Percentiles rank a stretch among this genome's conserved stretches.
These are phyloP conservation scores for Mimosa bimucronata DNA, from an alignment of 306 rosid species.

Conservation along the genomic window DNA sequence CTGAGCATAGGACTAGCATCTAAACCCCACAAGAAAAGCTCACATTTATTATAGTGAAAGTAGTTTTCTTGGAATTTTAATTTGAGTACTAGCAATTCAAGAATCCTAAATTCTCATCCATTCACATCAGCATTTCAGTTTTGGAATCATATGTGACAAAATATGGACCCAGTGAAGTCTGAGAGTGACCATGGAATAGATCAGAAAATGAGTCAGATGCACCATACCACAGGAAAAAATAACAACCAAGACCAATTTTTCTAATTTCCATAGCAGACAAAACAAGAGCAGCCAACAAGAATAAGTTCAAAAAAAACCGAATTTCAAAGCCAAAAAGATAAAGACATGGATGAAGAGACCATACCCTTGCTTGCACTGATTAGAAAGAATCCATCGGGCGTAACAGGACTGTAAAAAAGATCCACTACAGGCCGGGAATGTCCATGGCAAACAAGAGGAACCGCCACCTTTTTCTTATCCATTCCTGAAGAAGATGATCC, in stretches of 20 bases:
- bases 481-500: conserved; percentile 38
- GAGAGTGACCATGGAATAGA: not conserved
- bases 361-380: conserved; percentile 99
- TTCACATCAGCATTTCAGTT: not conserved
- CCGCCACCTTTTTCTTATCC: conserved; percentile 87
- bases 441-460: conserved; percentile 91
- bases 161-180: not conserved
- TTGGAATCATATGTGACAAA: not conserved
- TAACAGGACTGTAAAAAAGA: conserved; percentile 88
- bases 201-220: conserved; percentile 14
- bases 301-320: not conserved
- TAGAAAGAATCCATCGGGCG: conserved; percentile 92
- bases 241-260: not conserved
- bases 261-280: not conserved
- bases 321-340: not conserved
- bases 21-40: conserved; percentile 36
- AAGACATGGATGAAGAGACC: not conserved
- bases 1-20: conserved; percentile 98
- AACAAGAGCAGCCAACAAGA: not conserved
- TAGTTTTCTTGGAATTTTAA: not conserved
- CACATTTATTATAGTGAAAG: not conserved
- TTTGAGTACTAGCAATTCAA: not conserved
- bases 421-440: conserved; percentile 97
- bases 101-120: conserved; percentile 23
- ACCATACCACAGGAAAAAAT: not conserved